A percentile compares a stretch with the other conserved stretches of the same genome.
These are phyloP conservation scores for Mollisia scopiformis DNA, from an alignment of 2,329 filamentous ascomycete genomes.

Conservation along the genomic window DNA sequence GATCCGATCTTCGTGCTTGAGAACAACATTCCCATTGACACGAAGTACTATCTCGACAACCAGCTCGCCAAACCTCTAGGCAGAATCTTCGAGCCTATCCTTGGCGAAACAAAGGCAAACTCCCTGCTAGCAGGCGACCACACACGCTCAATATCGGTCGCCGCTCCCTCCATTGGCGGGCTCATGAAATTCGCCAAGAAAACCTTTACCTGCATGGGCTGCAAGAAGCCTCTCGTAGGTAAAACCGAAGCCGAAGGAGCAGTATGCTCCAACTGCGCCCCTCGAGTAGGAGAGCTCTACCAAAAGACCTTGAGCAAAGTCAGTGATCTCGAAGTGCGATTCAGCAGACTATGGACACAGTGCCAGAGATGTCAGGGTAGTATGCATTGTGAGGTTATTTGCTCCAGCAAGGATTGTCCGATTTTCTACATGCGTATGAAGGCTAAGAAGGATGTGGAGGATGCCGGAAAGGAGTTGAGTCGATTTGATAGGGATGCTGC, in stretches of 20 bases:
- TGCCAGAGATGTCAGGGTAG: constrained; percentile 97
- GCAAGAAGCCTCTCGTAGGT: constrained; percentile 89
- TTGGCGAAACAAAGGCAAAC: constrained; percentile 89
- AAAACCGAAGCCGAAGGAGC: constrained; percentile 82
- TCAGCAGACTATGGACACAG: constrained; percentile 94
- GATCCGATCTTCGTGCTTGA: constrained; percentile 97
- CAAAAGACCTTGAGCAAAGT: constrained; percentile 87
- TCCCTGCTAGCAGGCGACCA: constrained; percentile 90
- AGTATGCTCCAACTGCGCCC: constrained; percentile 84
- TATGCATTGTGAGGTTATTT: constrained; percentile 98
- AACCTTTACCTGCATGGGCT: constrained; percentile 97
- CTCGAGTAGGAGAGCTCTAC: constrained; percentile 89
- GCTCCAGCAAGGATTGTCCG: constrained; percentile 92
- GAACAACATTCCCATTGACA: constrained; percentile 97
- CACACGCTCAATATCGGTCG: constrained; percentile 91
- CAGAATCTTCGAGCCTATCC: constrained; percentile 96
- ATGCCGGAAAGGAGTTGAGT: constrained; percentile 85
- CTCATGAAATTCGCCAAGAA: constrained; percentile 99
- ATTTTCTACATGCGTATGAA: constrained; percentile 99
- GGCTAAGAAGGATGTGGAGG: constrained; percentile 97
- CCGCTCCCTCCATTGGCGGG: constrained; percentile 86
- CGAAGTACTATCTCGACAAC: constrained; percentile 98
- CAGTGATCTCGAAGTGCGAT: constrained; percentile 89
- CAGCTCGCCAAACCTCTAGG: constrained; percentile 93
- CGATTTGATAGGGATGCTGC: constrained; percentile 88